Base-by-base conservation (phyloP, 2,329 filamentous ascomycete species). In the Paraconiothyrium sp. region DNA sequence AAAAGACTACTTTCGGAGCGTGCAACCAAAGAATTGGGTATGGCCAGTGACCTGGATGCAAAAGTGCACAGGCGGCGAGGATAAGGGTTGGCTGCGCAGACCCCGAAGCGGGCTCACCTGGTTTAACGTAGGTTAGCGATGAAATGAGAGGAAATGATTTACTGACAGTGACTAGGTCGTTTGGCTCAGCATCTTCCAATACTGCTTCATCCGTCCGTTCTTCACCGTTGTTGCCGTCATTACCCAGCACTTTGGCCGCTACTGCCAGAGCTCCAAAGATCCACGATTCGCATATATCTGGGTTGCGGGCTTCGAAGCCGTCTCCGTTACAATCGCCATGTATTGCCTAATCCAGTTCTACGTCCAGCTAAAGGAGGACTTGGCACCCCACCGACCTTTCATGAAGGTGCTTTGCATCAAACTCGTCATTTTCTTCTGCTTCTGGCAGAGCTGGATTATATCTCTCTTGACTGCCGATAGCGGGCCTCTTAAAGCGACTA, bases 271-370 rank as follows among this genome's bases (percentile, higher is more conserved):
- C 68, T 94, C 91, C 16, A 86, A 93, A 51, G 90, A 85, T 65
- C 92, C 92, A 0, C 86, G 89, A 0, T 96, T 94, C 79, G 88
- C 88, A n/a, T 92, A 96, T 72, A 85, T 96, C 64, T 97, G 92
- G 92, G 90, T 93, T 6, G 83, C 92, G 72, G 83, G 85, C 2
- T 86, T 96, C 67, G 90, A 95, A 75, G 88, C 86, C 68, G 65
- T 87, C 24, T 90, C 91, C 2, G 92, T 96, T 43, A 88, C 90
- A 0, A 86, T 96, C 60, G 93, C 93, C 62, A 96, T 97, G 91
- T 95, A 92, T 81, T 94, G 91, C 75, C 79, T 97, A 47, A 89
- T 96, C 65, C 92, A 97, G 71, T 95, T 95, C 77, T 97, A 97
- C 77, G 77, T 91, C 34, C 92, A 96, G 77, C 83, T 95, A 49